Conservation (phyloP, 306 rosid species). For the Medicago ruthenica region DNA sequence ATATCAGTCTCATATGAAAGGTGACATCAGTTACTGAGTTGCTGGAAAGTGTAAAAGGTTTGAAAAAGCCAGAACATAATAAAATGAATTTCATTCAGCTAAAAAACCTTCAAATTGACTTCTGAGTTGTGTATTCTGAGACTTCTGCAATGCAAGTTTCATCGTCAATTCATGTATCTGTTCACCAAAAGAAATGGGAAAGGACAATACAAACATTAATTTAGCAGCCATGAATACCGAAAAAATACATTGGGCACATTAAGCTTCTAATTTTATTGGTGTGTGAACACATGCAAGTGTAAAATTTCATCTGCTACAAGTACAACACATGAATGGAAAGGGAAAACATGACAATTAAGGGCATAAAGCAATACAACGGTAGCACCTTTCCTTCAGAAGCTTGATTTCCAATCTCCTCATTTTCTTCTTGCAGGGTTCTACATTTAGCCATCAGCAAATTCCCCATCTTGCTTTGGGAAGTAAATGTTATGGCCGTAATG, state of each 20-base stretch:
- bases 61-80: constrained; percentile 23
- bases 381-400: constrained; percentile 99
- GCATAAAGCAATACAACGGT: constrained; percentile 24
- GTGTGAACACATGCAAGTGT: constrained; percentile 19
- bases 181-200: constrained; percentile 22
- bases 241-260: constrained; percentile 22
- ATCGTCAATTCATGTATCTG: constrained; percentile 83
- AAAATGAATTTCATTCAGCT: constrained; percentile 29
- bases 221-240: constrained; percentile 21
- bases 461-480: constrained; percentile 98
- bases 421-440: constrained; percentile 96
- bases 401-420: constrained; percentile 96
- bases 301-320: constrained; percentile 13
- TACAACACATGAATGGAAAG: not conserved
- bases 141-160: constrained; percentile 90
- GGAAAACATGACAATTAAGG: constrained; percentile 1
- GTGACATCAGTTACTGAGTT: constrained; percentile 25
- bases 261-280: not conserved
- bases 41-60: constrained; percentile 14
- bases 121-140: constrained; percentile 78
- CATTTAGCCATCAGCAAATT: constrained; percentile 97
- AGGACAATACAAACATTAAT: constrained; percentile 22
- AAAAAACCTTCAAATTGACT: constrained; percentile 85
- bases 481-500: constrained; percentile 79
- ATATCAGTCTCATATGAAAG: constrained; percentile 26